These are phyloP conservation scores for Kuraishia capsulata DNA, from an alignment of 805 yeast species.

Conservation along the genomic window DNA sequence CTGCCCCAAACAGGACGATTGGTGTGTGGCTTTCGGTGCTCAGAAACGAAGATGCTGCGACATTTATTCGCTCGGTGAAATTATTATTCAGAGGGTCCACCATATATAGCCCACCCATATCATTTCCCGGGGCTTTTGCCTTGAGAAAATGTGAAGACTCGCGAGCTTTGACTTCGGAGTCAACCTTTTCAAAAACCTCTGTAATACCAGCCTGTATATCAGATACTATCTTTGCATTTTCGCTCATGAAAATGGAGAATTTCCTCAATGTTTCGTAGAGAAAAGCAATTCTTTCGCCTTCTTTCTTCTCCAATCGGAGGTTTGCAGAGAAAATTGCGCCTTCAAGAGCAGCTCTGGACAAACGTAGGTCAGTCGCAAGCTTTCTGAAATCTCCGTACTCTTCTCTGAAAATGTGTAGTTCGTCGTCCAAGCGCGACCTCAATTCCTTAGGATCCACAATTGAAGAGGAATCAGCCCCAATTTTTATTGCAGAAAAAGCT, in stretches of 20 bases:
- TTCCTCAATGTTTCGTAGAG: background rate
- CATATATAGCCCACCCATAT: background rate
- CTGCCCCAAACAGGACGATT: background rate
- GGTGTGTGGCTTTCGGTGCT: background rate
- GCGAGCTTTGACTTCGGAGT: background rate
- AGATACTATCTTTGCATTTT: background rate
- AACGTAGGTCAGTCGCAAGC: background rate
- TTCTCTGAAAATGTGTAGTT: background rate
- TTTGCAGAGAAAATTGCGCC: background rate
- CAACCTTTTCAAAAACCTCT: background rate
- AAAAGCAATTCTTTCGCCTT: background rate
- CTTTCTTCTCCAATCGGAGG: background rate
- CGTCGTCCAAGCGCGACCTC: background rate
- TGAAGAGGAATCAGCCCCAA: background rate
- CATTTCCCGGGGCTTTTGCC: background rate
- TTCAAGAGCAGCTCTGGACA: background rate
- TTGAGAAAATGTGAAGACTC: background rate
- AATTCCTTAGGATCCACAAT: background rate
- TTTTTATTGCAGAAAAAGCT: background rate
- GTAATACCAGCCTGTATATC: background rate
- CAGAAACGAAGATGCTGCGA: background rate
- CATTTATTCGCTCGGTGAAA: background rate
- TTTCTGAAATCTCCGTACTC: background rate
- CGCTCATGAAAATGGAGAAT: background rate
- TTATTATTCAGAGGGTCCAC: constrained; percentile 1